phyloP scores from a whole-genome alignment of 805 yeast genomes.

The Phaffomyces opuntiae region DNA sequence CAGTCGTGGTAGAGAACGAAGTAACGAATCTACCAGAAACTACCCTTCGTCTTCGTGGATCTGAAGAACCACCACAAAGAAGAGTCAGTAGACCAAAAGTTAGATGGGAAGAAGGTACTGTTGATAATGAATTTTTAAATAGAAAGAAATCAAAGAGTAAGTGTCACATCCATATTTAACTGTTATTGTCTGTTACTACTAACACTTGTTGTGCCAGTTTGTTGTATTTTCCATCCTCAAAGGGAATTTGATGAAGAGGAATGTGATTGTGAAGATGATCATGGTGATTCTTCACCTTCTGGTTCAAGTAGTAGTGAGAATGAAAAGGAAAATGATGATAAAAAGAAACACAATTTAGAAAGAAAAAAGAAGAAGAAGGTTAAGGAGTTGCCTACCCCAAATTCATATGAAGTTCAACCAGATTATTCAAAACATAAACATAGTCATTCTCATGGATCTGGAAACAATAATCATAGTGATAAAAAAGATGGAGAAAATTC shows the following conservation, averaged over 20 bases:
- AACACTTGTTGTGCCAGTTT: slow-evolving; percentile 31
- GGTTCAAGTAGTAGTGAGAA: slow-evolving; percentile 32
- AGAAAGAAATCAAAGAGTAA: slow-evolving; percentile 77
- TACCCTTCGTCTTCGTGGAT: slow-evolving; percentile 15
- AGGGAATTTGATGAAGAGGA: slow-evolving; percentile 42
- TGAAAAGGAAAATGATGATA: slow-evolving; percentile 33
- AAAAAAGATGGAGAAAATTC: background rate
- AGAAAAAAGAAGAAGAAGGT: slow-evolving; percentile 28
- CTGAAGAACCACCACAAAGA: slow-evolving; percentile 14
- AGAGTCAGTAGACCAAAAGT: slow-evolving; percentile 42
- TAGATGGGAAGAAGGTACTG: slow-evolving; percentile 76
- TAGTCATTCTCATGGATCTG: slow-evolving; percentile 5
- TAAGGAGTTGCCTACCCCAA: slow-evolving; percentile 41
- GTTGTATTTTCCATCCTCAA: slow-evolving; percentile 82
- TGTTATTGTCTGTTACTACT: too few relatives aligned
- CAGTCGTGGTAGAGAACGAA: background rate
- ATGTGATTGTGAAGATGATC: slow-evolving; percentile 25
- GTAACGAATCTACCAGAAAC: background rate
- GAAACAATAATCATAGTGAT: background rate
- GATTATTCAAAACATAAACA: slow-evolving; percentile 31
- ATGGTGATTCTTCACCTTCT: slow-evolving; percentile 19
- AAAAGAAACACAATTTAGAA: slow-evolving; percentile 17
- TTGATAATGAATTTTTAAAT: slow-evolving; percentile 85
- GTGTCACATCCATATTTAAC: slow-evolving; percentile 9
- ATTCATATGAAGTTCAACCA: slow-evolving; percentile 90